Conservation (phyloP, 768 basidiomycete species). For the Pilatotrama ljubarskyi region DNA sequence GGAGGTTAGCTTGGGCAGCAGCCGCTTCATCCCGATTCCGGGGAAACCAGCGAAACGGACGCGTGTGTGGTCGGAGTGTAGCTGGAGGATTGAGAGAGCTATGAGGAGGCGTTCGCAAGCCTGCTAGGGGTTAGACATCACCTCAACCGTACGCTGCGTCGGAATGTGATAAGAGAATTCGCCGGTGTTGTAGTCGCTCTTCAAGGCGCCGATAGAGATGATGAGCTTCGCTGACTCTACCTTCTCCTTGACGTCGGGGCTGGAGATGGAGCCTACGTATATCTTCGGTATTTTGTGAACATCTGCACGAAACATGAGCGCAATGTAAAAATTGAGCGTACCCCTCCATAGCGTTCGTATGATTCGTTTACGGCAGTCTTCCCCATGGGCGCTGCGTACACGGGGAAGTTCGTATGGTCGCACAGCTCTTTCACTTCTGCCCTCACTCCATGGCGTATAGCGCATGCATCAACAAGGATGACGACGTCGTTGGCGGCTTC, state of each 20-base stretch:
- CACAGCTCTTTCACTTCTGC: conserved; percentile 64
- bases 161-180: conserved; percentile 80
- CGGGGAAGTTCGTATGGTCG: conserved; percentile 65
- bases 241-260: conserved; percentile 63
- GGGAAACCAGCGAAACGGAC: conserved; percentile 65
- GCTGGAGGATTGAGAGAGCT: conserved; percentile 36
- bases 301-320: too few species aligned
- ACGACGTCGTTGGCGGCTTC: conserved; percentile 63
- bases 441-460: conserved; percentile 67
- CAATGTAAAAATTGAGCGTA: conserved; percentile 46
- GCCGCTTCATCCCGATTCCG: conserved; percentile 71
- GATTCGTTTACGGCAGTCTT: conserved; percentile 73
- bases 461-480: conserved; percentile 81
- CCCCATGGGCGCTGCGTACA: conserved; percentile 80
- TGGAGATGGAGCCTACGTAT: conserved; percentile 71
- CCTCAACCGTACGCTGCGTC: conserved; percentile 60
- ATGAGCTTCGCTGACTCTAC: conserved; percentile 78
- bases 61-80: conserved; percentile 74
- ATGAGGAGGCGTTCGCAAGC: too few species aligned
- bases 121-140: conserved; percentile 23
- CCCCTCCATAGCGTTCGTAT: conserved; percentile 76
- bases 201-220: conserved; percentile 68
- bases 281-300: conserved; percentile 44
- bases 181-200: conserved; percentile 86
- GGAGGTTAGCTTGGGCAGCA: conserved; percentile 69